Evolutionary conservation across 345 rosid genomes (phyloP), one percentile per base, ranked within the genome.

Genomic region (Eucalyptus curtisii): DNA sequence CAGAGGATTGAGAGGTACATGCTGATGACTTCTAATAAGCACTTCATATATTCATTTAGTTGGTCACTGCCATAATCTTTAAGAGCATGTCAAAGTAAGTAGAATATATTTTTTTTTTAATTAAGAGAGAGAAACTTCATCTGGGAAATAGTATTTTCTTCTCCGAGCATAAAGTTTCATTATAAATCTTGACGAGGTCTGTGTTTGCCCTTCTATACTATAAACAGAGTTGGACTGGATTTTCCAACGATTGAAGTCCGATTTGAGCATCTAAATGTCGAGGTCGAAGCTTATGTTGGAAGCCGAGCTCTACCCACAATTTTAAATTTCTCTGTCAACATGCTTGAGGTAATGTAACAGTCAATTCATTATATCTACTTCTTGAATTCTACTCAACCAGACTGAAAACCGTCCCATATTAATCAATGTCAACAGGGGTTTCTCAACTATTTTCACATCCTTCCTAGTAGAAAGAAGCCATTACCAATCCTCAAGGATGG

Each of bases 241-340:
- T 90, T 96, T 89, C 98, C 99, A 40, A 95, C 96, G 1, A 96
- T 97, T 88, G 98, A 97, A 93, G 99, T 97, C 22, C 92, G 97
- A 90, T 96, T 96, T 31, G 95, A 97, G 92, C 95, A 95, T 91
- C 53, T 97, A 12, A 94, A 91, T 87, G 93, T 95, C 7, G 93
- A 95, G 87, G 96, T 95, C 9, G 93, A 94, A 90, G 95, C 97
- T 86, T 91, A 94, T 90, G 92, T 93, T 10, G 96, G 97, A 87
- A 86, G 95, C 79, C 92, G 96, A 91, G 95, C 95, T 79, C 88
- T 93, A 79, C 97, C 97, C 33, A 94, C 97, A 7, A 86, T 95
- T 7, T 89, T 93, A 89, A 95, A 95, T 86, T 93, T 89, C 86
- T 87, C 86, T 52, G 89, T 87, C 22, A 94, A 95, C 52, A 89